These are phyloP conservation scores for Dactylellina parvicollis DNA, from an alignment of 2,329 filamentous ascomycete species.

Conservation along the genomic window DNA sequence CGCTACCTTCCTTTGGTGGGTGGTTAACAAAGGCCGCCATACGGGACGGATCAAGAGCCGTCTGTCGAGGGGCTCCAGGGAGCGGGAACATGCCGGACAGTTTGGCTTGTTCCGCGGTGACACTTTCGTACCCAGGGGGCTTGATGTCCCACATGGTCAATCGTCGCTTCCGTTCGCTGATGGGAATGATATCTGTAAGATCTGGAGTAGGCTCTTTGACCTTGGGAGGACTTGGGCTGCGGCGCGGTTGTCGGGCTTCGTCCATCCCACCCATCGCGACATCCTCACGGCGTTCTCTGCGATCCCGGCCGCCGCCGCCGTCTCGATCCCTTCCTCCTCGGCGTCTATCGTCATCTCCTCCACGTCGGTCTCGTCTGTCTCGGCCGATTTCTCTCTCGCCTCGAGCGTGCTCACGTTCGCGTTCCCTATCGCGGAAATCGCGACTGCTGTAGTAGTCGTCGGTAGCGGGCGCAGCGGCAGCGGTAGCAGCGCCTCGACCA, in stretches of 20 bases:
- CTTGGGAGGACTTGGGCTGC: conserved; percentile 84
- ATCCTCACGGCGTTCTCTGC: conserved; percentile 65
- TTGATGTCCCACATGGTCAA: conserved; percentile 99
- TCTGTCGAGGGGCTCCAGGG: conserved; percentile 91
- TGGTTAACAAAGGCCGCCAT: conserved; percentile 95
- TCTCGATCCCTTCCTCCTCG: conserved; percentile 65
- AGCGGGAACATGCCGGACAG: conserved; percentile 97
- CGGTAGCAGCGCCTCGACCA: conserved; percentile 61
- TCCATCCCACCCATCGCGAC: conserved; percentile 59
- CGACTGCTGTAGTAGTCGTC: conserved; percentile 78
- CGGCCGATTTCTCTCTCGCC: conserved; percentile 65
- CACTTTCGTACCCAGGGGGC: conserved; percentile 95
- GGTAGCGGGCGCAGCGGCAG: conserved; percentile 67
- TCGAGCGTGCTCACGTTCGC: conserved; percentile 75
- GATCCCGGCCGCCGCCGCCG: conserved; percentile 64
- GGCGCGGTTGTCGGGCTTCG: conserved; percentile 69
- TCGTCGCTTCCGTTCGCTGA: conserved; percentile 86
- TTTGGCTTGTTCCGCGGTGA: conserved; percentile 98
- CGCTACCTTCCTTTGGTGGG: conserved; percentile 76
- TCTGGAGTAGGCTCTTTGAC: conserved; percentile 96
- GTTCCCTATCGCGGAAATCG: conserved; percentile 76
- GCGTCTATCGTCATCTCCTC: conserved; percentile 62
- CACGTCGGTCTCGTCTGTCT: conserved; percentile 68
- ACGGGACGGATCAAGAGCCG: conserved; percentile 92
- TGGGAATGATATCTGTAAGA: conserved; percentile 82